phyloP scores from a whole-genome alignment of 352 stramenopile genomes.

The Globisporangium camurandrum region DNA sequence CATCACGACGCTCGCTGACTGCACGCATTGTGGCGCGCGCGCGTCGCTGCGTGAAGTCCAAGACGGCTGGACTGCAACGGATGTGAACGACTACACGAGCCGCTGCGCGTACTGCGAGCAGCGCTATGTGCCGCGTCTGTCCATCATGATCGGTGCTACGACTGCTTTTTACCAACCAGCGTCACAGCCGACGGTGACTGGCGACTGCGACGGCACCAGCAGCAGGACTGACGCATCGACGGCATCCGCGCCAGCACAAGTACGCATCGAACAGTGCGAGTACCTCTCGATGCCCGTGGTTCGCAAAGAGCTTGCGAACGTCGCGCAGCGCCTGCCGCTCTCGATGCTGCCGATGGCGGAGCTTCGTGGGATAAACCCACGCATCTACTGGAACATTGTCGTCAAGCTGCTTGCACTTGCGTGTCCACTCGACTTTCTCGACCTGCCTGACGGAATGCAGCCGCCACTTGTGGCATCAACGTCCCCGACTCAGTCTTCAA shows the following conservation, averaged over 20 bases:
- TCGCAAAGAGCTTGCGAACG: slow-evolving; percentile 32
- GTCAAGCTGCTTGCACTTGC: slow-evolving; percentile 39
- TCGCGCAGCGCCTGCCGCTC: slow-evolving; percentile 30
- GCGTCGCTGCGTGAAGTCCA: slow-evolving; percentile 27
- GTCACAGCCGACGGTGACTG: not conserved
- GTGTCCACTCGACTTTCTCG: slow-evolving; percentile 35
- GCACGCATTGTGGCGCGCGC: slow-evolving; percentile 22
- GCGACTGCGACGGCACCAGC: no score
- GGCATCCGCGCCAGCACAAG: not conserved
- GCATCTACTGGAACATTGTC: slow-evolving; percentile 57
- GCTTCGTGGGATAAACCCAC: slow-evolving; percentile 23
- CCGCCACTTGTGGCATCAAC: not conserved
- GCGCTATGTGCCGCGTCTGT: slow-evolving; percentile 27
- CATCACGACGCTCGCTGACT: slow-evolving; percentile 33
- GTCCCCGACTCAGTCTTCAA: not conserved
- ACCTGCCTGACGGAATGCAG: slow-evolving; percentile 23
- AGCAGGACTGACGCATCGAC: not conserved
- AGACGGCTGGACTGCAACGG: slow-evolving; percentile 16
- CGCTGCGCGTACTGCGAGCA: slow-evolving; percentile 20
- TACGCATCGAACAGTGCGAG: slow-evolving; percentile 29
- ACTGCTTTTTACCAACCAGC: slow-evolving; percentile 16
- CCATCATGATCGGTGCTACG: slow-evolving; percentile 28
- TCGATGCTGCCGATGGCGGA: slow-evolving; percentile 28
- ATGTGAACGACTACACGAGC: slow-evolving; percentile 39
- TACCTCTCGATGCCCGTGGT: slow-evolving; percentile 38